These are phyloP conservation scores for Musa troglodytarum DNA, from an alignment of 176 grass and related monocot genomes.

Conservation along the genomic window DNA sequence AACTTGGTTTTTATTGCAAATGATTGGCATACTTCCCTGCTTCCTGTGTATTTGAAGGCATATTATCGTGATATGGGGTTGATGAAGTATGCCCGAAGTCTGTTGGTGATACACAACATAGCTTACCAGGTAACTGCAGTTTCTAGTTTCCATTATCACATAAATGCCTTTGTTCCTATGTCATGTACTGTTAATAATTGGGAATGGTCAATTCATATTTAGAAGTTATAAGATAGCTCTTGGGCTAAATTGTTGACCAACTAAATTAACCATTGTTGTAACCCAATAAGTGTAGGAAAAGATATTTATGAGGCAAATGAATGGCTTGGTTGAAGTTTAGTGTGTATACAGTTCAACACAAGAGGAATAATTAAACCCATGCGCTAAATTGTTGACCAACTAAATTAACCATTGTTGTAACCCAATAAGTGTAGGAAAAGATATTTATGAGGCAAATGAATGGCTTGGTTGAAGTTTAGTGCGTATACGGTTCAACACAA, in stretches of 20 bases:
- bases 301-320: background rate
- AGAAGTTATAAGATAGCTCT: background rate
- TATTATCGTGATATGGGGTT: slow-evolving; percentile 77
- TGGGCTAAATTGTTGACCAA: background rate
- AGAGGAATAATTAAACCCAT: background rate
- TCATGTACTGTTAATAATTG: background rate
- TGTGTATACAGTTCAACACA: too few species aligned
- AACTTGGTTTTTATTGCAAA: slow-evolving; percentile 95
- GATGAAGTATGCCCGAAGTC: slow-evolving; percentile 74
- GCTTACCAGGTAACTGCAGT: slow-evolving; percentile 57
- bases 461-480: background rate
- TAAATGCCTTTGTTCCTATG: background rate
- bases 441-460: background rate
- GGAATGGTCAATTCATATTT: background rate
- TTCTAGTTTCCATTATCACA: slow-evolving; percentile 15
- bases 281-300: background rate
- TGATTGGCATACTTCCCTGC: slow-evolving; percentile 83
- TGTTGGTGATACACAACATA: slow-evolving; percentile 96
- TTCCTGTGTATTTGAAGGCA: slow-evolving; percentile 90
- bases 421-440: background rate
- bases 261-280: background rate
- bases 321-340: background rate
- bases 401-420: background rate
- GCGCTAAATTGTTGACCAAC: background rate
- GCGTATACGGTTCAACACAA: too few species aligned